A percentile compares a stretch with the other conserved stretches of the same genome.
Evolutionary conservation across 805 yeast species (phyloP).

Genomic region (Saccharomycopsis sp.): DNA sequence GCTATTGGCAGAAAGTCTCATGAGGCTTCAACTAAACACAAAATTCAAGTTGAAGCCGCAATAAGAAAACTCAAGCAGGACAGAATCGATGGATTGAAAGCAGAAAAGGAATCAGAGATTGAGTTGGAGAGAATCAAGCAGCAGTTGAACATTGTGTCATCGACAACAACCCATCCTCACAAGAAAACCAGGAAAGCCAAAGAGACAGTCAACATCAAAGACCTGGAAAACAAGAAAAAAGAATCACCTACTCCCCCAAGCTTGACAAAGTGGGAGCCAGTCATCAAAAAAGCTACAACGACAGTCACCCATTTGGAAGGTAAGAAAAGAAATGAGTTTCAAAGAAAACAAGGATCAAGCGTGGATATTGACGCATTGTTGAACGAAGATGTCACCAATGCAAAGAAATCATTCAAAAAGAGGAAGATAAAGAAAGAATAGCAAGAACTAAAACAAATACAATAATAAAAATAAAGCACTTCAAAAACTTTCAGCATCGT

Average conservation of each 20-base stretch:
- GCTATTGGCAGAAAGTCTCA: slow-evolving; percentile 6
- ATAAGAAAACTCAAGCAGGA: too few species aligned
- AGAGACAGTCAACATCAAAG: not conserved
- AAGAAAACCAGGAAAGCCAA: not conserved
- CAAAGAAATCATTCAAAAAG: not conserved
- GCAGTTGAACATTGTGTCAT: not conserved
- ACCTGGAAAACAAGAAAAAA: too few species aligned
- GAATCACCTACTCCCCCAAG: too few species aligned
- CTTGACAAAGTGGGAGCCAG: too few species aligned
- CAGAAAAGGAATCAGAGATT: not conserved
- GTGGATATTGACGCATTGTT: not conserved
- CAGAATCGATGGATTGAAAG: too few species aligned
- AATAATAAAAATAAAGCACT: not conserved
- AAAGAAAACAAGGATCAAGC: not conserved
- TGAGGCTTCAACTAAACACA: slow-evolving; percentile 8
- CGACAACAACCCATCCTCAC: not conserved
- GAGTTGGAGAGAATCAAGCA: slow-evolving; percentile 5
- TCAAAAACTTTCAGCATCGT: slow-evolving; percentile 2
- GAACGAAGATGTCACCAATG: not conserved
- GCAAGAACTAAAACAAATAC: not conserved
- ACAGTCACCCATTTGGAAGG: too few species aligned
- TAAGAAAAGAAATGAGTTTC: too few species aligned
- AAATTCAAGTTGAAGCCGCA: too few species aligned
- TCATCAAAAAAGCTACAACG: too few species aligned
- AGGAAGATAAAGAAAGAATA: not conserved